Evolutionary conservation across 352 stramenopile genomes (phyloP).

Genomic region (Pythium grandisporangium): DNA sequence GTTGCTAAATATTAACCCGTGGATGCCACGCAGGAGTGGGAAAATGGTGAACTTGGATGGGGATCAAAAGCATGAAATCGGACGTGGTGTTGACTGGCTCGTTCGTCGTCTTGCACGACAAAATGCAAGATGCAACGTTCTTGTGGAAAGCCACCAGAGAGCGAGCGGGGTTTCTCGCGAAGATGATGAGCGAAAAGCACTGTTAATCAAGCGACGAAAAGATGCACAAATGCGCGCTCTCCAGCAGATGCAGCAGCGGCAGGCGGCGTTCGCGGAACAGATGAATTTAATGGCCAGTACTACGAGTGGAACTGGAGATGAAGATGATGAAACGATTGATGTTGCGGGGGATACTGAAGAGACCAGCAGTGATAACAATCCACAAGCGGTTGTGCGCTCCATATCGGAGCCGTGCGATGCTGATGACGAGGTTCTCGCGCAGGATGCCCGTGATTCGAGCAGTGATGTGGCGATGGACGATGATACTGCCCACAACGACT

Average conservation of each 20-base stretch:
- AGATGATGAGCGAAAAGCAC: conserved; percentile 56
- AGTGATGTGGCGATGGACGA: conserved; percentile 40
- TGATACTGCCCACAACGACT: conserved; percentile 8
- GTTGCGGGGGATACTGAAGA: too few species aligned
- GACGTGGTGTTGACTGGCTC: conserved; percentile 69
- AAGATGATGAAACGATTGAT: conserved; percentile 27
- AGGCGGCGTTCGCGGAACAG: conserved; percentile 72
- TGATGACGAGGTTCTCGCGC: too few species aligned
- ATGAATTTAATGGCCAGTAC: conserved; percentile 53
- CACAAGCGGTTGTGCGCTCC: too few species aligned
- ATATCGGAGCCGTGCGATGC: too few species aligned
- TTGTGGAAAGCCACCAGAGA: conserved; percentile 49
- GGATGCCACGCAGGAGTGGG: conserved; percentile 34
- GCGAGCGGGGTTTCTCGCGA: conserved; percentile 52
- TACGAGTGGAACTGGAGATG: conserved; percentile 21
- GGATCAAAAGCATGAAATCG: conserved; percentile 80
- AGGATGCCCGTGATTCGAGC: neutral
- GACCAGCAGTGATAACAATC: too few species aligned
- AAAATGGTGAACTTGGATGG: conserved; percentile 60
- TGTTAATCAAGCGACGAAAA: conserved; percentile 45
- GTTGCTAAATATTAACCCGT: conserved; percentile 67
- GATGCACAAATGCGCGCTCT: conserved; percentile 74
- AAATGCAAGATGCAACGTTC: conserved; percentile 23
- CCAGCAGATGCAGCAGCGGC: conserved; percentile 68
- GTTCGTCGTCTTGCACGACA: conserved; percentile 54